Evolutionary conservation across 225 moss, liverwort and hornwort genomes (phyloP).

Genomic region (Polytrichum formosum): DNA sequence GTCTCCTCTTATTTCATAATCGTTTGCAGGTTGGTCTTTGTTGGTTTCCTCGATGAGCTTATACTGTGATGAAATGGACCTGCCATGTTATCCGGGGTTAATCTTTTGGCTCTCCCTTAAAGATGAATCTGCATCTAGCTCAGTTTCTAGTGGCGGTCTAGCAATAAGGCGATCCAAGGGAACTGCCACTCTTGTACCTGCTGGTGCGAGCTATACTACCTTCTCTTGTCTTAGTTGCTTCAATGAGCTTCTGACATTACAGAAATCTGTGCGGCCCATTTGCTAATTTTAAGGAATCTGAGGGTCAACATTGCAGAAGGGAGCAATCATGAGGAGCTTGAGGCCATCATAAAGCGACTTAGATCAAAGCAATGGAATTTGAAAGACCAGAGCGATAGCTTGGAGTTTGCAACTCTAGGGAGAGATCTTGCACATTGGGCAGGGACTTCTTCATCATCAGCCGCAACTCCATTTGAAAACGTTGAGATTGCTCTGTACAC

Average conservation of each 20-base stretch:
- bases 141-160: not conserved
- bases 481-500: not conserved
- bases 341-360: not conserved
- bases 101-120: slow-evolving; percentile 1
- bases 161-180: not conserved
- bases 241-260: not conserved
- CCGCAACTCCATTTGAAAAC: not conserved
- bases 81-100: not conserved
- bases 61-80: not conserved
- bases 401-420: not conserved
- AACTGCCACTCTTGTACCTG: not conserved
- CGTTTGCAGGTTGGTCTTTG: too few relatives aligned
- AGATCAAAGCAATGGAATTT: not conserved
- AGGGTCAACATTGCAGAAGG: slow-evolving; percentile 2
- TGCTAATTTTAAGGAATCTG: not conserved
- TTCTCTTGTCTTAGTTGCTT: not conserved
- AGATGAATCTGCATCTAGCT: slow-evolving; percentile 2
- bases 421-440: slow-evolving; percentile 4
- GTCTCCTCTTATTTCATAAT: too few relatives aligned
- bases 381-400: not conserved
- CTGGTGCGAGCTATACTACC: not conserved
- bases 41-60: too few relatives aligned
- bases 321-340: slow-evolving; percentile 9
- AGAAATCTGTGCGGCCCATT: not conserved
- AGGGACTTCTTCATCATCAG: not conserved